These are phyloP conservation scores for Parasarocladium wereldwijsianum DNA, from an alignment of 2,329 filamentous ascomycete genomes.

Conservation along the genomic window DNA sequence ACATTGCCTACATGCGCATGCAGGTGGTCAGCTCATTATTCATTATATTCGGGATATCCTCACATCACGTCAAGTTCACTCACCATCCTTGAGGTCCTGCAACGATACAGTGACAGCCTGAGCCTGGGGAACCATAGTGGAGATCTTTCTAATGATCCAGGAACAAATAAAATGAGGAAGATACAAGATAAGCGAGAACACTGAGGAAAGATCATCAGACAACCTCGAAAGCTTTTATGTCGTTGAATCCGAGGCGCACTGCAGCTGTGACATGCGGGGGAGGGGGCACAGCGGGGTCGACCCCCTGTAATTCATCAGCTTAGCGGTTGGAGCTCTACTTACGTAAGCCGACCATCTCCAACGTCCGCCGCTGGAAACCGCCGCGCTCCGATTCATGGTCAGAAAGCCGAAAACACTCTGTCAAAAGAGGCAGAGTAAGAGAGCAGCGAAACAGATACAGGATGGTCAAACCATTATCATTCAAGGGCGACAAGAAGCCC, in stretches of 20 bases:
- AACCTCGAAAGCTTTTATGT: no score
- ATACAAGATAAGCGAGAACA: not conserved
- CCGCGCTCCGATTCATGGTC: no score
- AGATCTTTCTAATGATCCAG: not conserved
- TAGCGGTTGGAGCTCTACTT: no score
- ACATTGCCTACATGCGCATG: slow-evolving; percentile 37
- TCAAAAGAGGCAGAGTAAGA: no score
- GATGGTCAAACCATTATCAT: slow-evolving; percentile 82
- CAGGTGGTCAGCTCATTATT: not conserved
- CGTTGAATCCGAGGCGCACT: no score
- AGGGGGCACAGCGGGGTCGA: no score
- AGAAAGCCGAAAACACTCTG: no score
- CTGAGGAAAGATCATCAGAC: not conserved
- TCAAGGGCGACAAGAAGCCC: slow-evolving; percentile 93
- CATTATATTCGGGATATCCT: not conserved
- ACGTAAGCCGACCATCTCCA: not conserved
- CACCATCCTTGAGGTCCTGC: slow-evolving; percentile 44
- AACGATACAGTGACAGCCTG: slow-evolving; percentile 47
- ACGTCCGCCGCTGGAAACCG: no score
- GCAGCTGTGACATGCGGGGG: no score
- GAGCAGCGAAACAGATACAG: no score
- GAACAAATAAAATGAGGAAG: not conserved
- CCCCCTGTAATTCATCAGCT: no score
- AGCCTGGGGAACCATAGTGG: slow-evolving; percentile 17
- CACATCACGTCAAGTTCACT: slow-evolving; percentile 8